phyloP scores from a whole-genome alignment of 2,329 filamentous ascomycete genomes.

The Colletotrichum incanum region DNA sequence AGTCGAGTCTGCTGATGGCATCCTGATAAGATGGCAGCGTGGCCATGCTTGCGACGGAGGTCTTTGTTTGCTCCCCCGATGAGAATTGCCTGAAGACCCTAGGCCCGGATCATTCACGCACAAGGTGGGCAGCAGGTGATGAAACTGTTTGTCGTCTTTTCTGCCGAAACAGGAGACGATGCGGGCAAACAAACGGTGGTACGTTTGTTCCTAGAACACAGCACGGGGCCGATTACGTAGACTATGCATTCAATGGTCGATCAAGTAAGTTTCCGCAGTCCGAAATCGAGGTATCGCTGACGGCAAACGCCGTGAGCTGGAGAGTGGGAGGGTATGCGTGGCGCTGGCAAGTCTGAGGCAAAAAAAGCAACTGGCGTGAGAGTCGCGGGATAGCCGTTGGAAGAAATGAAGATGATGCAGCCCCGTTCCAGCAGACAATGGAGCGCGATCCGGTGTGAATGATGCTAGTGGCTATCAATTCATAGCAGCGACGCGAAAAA shows the following conservation, averaged over 20 bases:
- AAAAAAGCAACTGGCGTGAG: constrained; percentile 23
- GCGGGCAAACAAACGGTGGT: constrained; percentile 2
- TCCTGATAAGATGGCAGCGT: constrained; percentile 69
- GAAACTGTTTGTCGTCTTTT: constrained; percentile 30
- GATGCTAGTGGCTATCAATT: not conserved
- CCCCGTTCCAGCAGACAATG: constrained; percentile 22
- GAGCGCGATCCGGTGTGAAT: not conserved
- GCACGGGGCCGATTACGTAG: not conserved
- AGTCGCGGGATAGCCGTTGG: constrained; percentile 5
- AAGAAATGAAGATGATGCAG: constrained; percentile 39
- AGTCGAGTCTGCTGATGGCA: constrained; percentile 63
- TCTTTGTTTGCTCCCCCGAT: not conserved
- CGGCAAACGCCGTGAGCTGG: not conserved
- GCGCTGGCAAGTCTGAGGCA: constrained; percentile 1
- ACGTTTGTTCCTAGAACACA: constrained; percentile 15
- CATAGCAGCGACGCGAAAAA: not conserved
- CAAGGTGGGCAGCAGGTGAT: not conserved
- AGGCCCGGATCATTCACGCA: constrained; percentile 7
- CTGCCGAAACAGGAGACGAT: not conserved
- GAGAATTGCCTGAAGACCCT: not conserved
- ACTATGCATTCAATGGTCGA: constrained; percentile 10
- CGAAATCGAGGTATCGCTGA: not conserved
- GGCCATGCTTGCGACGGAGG: constrained; percentile 7
- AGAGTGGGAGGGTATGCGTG: not conserved
- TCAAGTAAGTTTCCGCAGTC: not conserved